Conservation (phyloP, 2,329 filamentous ascomycete genomes). For the Beauveria sp. region DNA sequence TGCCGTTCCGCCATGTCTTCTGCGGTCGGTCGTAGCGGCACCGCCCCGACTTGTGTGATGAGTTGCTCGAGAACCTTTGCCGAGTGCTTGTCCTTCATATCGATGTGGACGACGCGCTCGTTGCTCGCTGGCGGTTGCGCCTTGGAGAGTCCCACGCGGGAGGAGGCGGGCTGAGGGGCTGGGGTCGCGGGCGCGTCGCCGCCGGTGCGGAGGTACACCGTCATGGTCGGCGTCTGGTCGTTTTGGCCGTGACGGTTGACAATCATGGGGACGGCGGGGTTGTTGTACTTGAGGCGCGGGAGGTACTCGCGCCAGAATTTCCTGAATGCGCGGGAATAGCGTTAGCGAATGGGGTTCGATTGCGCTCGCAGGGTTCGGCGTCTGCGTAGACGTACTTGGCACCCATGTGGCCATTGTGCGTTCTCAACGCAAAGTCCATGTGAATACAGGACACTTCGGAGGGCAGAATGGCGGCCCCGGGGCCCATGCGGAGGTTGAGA, state of each 20-base stretch:
- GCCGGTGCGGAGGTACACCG: slow-evolving; percentile 53
- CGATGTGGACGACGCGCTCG: slow-evolving; percentile 46
- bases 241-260: slow-evolving; percentile 61
- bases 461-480: slow-evolving; percentile 76
- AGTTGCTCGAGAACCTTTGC: slow-evolving; percentile 57
- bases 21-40: slow-evolving; percentile 45
- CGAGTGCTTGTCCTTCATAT: slow-evolving; percentile 57
- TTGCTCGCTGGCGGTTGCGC: slow-evolving; percentile 40
- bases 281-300: slow-evolving; percentile 87
- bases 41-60: slow-evolving; percentile 54
- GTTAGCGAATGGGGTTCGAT: background rate
- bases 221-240: slow-evolving; percentile 51
- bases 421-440: slow-evolving; percentile 58
- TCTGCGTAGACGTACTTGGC: slow-evolving; percentile 48
- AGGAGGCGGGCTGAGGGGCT: slow-evolving; percentile 37
- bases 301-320: slow-evolving; percentile 85
- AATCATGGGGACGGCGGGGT: slow-evolving; percentile 76
- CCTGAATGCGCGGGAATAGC: slow-evolving; percentile 36
- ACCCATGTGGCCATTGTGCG: slow-evolving; percentile 63
- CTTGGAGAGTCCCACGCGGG: slow-evolving; percentile 38
- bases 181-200: slow-evolving; percentile 20
- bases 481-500: slow-evolving; percentile 67
- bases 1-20: slow-evolving; percentile 53
- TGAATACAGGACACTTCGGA: slow-evolving; percentile 67
- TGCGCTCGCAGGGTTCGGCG: slow-evolving; percentile 9